Conservation (phyloP, 495 filamentous ascomycete species). For the Penicillium silybi region DNA sequence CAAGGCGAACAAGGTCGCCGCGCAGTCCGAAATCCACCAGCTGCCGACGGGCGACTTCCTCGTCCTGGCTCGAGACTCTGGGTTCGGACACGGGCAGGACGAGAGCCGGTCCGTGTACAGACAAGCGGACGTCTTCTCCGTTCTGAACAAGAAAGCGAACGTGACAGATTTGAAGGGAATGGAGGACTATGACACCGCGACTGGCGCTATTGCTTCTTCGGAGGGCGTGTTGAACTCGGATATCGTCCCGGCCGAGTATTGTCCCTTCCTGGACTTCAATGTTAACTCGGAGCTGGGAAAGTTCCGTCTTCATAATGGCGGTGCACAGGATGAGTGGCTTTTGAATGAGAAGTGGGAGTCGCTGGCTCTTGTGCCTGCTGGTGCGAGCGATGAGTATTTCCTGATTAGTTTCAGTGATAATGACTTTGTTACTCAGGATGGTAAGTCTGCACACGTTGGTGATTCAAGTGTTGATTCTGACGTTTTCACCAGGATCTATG, state of each 20-base stretch:
- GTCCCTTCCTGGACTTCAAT: constrained; percentile 71
- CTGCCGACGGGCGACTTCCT: constrained; percentile 64
- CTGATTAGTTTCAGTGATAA: constrained; percentile 70
- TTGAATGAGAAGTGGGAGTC: constrained; percentile 86
- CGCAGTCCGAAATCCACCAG: constrained; percentile 67
- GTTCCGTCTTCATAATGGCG: constrained; percentile 70
- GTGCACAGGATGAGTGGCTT: constrained; percentile 47
- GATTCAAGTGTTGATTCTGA: not conserved
- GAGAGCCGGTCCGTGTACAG: constrained; percentile 59
- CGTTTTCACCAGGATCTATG: constrained; percentile 46
- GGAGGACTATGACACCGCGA: constrained; percentile 47
- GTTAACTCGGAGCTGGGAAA: constrained; percentile 61
- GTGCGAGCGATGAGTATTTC: constrained; percentile 60
- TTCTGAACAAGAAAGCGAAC: constrained; percentile 38
- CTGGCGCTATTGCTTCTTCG: constrained; percentile 47
- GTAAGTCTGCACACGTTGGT: constrained; percentile 29
- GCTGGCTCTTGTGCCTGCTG: constrained; percentile 61
- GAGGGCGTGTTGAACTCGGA: constrained; percentile 52
- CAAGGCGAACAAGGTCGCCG: constrained; percentile 49
- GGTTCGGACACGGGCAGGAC: constrained; percentile 54
- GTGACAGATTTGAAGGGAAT: constrained; percentile 60
- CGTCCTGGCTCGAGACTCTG: constrained; percentile 64
- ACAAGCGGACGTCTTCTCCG: constrained; percentile 70
- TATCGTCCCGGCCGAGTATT: constrained; percentile 63
- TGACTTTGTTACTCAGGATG: constrained; percentile 78